phyloP scores from a whole-genome alignment of 2,329 filamentous ascomycete species.

The Phaeoacremonium minimum region DNA sequence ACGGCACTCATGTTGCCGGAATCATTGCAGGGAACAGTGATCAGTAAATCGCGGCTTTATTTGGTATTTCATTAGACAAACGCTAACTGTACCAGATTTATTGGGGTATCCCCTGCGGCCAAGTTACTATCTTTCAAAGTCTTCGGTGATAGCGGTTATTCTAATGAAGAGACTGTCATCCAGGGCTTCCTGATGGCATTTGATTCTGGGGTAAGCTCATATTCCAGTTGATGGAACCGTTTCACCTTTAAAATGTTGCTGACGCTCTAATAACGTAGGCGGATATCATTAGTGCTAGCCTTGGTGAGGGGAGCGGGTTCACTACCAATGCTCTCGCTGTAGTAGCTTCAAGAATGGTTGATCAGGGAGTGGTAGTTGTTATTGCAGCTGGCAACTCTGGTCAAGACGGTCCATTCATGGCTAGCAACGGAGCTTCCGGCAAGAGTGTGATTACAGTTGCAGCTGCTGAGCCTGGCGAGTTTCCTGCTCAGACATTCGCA shows the following conservation, averaged over 20 bases:
- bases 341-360: constrained; percentile 8
- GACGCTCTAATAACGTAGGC: constrained; percentile 1
- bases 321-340: constrained; percentile 8
- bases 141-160: too few relatives aligned
- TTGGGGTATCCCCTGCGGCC: constrained; percentile 9
- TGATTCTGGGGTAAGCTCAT: constrained; percentile 5
- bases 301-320: constrained; percentile 6
- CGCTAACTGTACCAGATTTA: too few relatives aligned
- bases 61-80: too few relatives aligned
- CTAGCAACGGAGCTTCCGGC: constrained; percentile 6
- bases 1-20: constrained; percentile 30
- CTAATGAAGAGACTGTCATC: constrained; percentile 8
- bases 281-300: constrained; percentile 9
- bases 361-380: constrained; percentile 6
- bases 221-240: too few relatives aligned
- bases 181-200: constrained; percentile 9
- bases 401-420: constrained; percentile 4
- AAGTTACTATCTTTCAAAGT: constrained; percentile 9
- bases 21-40: constrained; percentile 16
- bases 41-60: too few relatives aligned
- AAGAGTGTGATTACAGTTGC: constrained; percentile 2
- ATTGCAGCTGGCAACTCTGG: constrained; percentile 8
- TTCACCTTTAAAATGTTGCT: too few relatives aligned
- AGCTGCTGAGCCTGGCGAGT: constrained; percentile 2
- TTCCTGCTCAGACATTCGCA: constrained; percentile 1